A percentile compares a stretch with the other conserved stretches of the same genome.
Evolutionary conservation across 306 rosid species (phyloP).

Genomic region (Inga oerstediana): DNA sequence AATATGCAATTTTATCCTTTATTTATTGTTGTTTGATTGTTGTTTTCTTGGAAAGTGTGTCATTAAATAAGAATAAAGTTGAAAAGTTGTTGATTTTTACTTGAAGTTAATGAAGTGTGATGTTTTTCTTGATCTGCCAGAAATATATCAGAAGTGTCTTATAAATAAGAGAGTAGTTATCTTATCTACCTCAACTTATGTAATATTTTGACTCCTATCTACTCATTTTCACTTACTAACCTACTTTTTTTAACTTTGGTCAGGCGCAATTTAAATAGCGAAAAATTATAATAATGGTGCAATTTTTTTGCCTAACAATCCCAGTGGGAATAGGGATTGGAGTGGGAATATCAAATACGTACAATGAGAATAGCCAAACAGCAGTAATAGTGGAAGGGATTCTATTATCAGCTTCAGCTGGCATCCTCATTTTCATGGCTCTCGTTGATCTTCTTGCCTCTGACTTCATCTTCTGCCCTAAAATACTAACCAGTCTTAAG

Average conservation of each 20-base stretch:
- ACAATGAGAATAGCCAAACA: slow-evolving; percentile 49
- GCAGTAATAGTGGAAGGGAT: slow-evolving; percentile 59
- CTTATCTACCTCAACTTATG: no score
- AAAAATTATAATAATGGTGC: slow-evolving; percentile 53
- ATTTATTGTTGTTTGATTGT: no score
- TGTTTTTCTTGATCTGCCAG: no score
- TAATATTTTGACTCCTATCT: no score
- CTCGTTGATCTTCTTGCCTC: slow-evolving; percentile 72
- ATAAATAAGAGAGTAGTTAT: no score
- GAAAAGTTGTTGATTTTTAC: no score
- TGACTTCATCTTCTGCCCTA: slow-evolving; percentile 62
- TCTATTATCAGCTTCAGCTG: slow-evolving; percentile 69
- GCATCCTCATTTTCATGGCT: slow-evolving; percentile 70
- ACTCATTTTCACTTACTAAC: neutral
- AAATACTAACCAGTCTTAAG: slow-evolving; percentile 52
- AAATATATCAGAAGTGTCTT: no score
- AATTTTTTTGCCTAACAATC: slow-evolving; percentile 71
- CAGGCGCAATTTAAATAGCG: slow-evolving; percentile 56
- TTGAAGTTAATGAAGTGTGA: no score
- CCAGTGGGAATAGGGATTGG: slow-evolving; percentile 67
- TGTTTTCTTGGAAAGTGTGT: no score
- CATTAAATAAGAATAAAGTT: no score
- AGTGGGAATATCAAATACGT: slow-evolving; percentile 59
- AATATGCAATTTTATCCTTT: no score
- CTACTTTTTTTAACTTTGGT: neutral